A percentile compares a stretch with the other conserved stretches of the same genome.
Evolutionary conservation across 805 yeast species (phyloP).

Genomic region (Sugiyamaella americana): DNA sequence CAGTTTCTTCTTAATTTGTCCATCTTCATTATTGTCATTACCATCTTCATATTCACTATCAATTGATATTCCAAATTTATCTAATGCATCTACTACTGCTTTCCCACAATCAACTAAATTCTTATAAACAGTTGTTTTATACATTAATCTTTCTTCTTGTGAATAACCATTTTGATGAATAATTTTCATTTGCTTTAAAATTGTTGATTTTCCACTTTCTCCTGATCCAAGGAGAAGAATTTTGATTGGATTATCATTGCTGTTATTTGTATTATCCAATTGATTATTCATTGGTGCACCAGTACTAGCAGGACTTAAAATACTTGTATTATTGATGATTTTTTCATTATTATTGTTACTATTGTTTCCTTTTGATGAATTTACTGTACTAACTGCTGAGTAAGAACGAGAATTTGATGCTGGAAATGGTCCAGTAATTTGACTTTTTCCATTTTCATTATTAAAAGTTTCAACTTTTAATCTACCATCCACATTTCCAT

Average conservation of each 20-base stretch:
- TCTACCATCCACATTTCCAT: background rate
- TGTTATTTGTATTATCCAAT: background rate
- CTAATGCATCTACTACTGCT: constrained; percentile 60
- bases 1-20: background rate
- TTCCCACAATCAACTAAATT: constrained; percentile 74
- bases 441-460: too few species aligned
- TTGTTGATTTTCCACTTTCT: constrained; percentile 75
- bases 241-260: constrained; percentile 36
- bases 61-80: constrained; percentile 38
- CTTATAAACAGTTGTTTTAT: constrained; percentile 70
- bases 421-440: background rate
- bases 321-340: too few species aligned
- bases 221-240: constrained; percentile 77
- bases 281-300: background rate
- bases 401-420: too few species aligned
- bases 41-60: constrained; percentile 2
- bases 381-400: too few species aligned
- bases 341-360: too few species aligned
- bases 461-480: background rate
- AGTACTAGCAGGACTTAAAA: background rate
- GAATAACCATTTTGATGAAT: constrained; percentile 67
- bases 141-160: constrained; percentile 64
- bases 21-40: constrained; percentile 1
- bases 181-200: constrained; percentile 75
- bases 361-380: too few species aligned